Conservation (phyloP, 176 grass and related monocot genomes). For the Rhynchospora tenuis region DNA sequence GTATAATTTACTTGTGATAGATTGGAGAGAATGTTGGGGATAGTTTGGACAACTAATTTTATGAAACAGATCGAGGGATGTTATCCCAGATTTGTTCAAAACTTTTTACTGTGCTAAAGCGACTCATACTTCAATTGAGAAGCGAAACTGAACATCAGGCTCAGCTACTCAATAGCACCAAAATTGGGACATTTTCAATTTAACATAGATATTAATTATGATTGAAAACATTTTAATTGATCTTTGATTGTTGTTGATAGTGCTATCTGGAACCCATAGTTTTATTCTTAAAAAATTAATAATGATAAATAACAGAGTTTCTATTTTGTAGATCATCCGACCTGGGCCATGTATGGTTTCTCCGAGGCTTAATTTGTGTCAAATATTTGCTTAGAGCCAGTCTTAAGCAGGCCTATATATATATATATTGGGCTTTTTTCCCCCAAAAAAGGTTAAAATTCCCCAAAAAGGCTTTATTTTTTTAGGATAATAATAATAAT, state of each 20-base stretch:
- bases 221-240: background rate
- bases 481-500: too few species aligned
- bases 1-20: background rate
- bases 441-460: too few species aligned
- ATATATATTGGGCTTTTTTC: too few species aligned
- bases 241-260: background rate
- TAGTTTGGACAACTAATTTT: slow-evolving; percentile 13
- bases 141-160: background rate
- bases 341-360: too few species aligned
- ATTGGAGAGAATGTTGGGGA: background rate
- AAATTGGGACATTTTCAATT: background rate
- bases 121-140: background rate
- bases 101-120: background rate
- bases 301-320: too few species aligned
- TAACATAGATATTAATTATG: background rate
- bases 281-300: too few species aligned
- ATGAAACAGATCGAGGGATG: background rate
- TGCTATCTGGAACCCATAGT: background rate
- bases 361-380: too few species aligned
- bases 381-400: too few species aligned
- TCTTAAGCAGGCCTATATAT: too few species aligned
- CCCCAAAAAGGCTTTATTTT: too few species aligned
- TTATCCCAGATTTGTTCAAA: background rate
- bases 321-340: too few species aligned
- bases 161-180: background rate